Conservation (phyloP, 805 yeast genomes). For the Saccharomycopsis vini region DNA sequence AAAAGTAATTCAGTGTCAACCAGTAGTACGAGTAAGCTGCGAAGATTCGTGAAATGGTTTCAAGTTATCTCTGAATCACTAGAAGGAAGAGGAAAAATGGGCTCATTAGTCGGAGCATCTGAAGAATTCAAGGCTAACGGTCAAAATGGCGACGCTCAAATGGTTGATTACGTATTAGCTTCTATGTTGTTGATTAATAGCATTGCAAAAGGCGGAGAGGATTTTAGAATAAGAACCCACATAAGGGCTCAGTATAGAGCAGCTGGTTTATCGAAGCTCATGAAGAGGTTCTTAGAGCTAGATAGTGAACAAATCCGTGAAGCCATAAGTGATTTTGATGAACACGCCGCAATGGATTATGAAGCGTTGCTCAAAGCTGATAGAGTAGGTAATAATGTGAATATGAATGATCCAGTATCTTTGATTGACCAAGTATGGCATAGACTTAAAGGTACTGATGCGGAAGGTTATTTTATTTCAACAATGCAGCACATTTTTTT, state of each 20-base stretch:
- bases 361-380: conserved; percentile 23
- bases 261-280: conserved; percentile 29
- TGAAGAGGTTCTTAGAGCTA: conserved; percentile 31
- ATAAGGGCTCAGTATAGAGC: conserved; percentile 45
- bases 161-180: conserved; percentile 62
- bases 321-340: conserved; percentile 21
- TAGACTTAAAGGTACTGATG: conserved; percentile 47
- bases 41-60: conserved; percentile 46
- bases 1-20: conserved; percentile 13
- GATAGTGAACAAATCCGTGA: conserved; percentile 30
- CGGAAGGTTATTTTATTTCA: conserved; percentile 50
- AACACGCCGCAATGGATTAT: conserved; percentile 14
- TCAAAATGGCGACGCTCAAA: conserved; percentile 44
- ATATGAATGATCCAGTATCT: conserved; percentile 66
- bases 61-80: conserved; percentile 54
- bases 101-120: conserved; percentile 87
- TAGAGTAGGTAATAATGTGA: conserved; percentile 37
- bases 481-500: conserved; percentile 59
- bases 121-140: conserved; percentile 60
- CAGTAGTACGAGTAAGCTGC: neutral
- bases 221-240: conserved; percentile 37
- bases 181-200: conserved; percentile 66
- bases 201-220: conserved; percentile 37
- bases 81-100: conserved; percentile 82
- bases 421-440: conserved; percentile 51